Conservation (phyloP, 2,329 filamentous ascomycete species). For the Penicillium psychrosexuale region DNA sequence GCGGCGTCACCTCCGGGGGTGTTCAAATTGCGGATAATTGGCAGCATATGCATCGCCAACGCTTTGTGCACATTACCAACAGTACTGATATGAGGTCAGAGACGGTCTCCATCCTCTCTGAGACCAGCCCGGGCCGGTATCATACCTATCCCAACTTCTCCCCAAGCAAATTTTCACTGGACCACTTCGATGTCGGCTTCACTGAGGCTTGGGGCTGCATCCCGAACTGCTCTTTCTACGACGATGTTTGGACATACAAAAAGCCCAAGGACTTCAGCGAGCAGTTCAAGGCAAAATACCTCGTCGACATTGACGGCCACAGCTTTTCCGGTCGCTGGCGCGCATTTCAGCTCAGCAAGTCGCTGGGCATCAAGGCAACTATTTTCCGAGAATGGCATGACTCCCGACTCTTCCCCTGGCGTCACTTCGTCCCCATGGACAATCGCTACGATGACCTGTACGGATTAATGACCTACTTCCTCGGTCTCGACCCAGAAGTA, state of each 20-base stretch:
- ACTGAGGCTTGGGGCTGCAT: constrained; percentile 34
- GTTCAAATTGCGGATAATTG: constrained; percentile 47
- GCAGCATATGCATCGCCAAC: constrained; percentile 39
- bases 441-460: constrained; percentile 52
- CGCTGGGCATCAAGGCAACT: constrained; percentile 52
- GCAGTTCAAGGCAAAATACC: constrained; percentile 38
- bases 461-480: constrained; percentile 50
- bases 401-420: constrained; percentile 50
- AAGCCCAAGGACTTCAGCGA: constrained; percentile 29
- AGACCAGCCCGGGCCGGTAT: constrained; percentile 18
- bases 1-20: constrained; percentile 63
- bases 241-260: constrained; percentile 21
- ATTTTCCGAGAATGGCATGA: constrained; percentile 57
- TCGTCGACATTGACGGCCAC: constrained; percentile 41
- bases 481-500: constrained; percentile 35
- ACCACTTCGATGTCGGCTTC: constrained; percentile 41
- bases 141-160: constrained; percentile 6
- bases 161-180: constrained; percentile 28
- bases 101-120: constrained; percentile 29
- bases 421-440: constrained; percentile 54
- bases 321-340: constrained; percentile 43
- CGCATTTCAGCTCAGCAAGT: constrained; percentile 47
- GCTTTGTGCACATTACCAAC: constrained; percentile 37
- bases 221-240: constrained; percentile 40
- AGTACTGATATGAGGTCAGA: constrained; percentile 27